Evolutionary conservation across 768 basidiomycete genomes (phyloP), one percentile per base, ranked within the genome.

Genomic region (Leccinellum albellum): DNA sequence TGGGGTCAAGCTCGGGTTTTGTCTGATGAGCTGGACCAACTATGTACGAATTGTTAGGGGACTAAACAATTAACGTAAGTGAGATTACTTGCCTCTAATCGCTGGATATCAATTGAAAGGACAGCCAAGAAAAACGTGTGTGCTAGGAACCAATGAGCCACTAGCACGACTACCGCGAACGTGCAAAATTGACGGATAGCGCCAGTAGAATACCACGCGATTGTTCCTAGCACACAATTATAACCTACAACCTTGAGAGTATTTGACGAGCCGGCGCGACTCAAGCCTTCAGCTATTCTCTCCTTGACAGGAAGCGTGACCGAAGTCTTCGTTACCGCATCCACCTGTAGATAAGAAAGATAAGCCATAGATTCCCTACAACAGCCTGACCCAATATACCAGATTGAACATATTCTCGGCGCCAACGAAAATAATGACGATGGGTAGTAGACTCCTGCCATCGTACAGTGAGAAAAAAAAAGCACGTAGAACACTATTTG

Each of bases 351-450:
- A 24, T 66, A 57, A 40, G 50, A n/a, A 47, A 66, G 59, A 62
- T 74, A 67, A 67, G 58, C 51, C 61, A 66, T 51, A 28, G 55
- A 59, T 53, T 54, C 45, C 26, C 51, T 56, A 64, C 33, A 20
- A 40, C 4, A 49, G 46, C 23, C 15, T 26, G n/a, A 51, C 29
- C 33, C 72, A 86, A 60, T 70, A 60, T 70, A 94, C 94, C 69
- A 99, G 77, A 65, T 87, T 89, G 69, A 94, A 91, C 95, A 98
- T 98, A 65, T 98, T 98, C 75, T 98, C 96, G 3, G 93, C 90
- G 3, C 96, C 96, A 14, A 96, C 89, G 62, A 98, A 95, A 7
- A 94, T 84, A 51, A 99, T 94, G 35, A 97, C 89, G 56, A 98
- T 89, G 1, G 95, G 95, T 51, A 99, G 78, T 42, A 96, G 74